Evolutionary conservation across 164 flowering plant species (phyloP).

Genomic region (Warburgia ugandensis): DNA sequence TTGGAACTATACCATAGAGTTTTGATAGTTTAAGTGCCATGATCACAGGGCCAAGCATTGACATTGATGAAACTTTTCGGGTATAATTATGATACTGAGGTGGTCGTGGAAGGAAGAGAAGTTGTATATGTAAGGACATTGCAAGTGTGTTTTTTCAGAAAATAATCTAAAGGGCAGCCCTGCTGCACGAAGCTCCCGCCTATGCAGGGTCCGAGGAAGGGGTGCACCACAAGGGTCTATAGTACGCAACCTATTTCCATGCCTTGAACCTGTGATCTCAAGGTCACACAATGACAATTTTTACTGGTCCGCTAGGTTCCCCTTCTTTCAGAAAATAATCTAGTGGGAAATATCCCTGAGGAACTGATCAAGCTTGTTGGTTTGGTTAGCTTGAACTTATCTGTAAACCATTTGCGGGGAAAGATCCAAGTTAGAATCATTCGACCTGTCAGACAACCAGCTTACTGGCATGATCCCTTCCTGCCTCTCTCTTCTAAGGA

Average conservation of each 20-base stretch:
- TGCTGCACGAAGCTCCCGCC: too few relatives aligned
- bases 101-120: conserved; percentile 1
- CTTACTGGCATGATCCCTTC: conserved; percentile 8
- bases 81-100: background rate
- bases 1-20: conserved; percentile 6
- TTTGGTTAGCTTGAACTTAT: conserved; percentile 2
- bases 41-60: background rate
- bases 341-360: background rate
- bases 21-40: conserved; percentile 1
- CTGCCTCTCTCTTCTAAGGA: conserved; percentile 1
- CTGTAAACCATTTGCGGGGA: conserved; percentile 6
- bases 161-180: too few relatives aligned
- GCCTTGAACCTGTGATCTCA: too few relatives aligned
- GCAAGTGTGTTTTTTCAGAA: too few relatives aligned
- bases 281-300: too few relatives aligned
- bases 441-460: conserved; percentile 13
- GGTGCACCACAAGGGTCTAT: too few relatives aligned
- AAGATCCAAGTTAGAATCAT: conserved; percentile 7
- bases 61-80: background rate
- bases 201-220: too few relatives aligned
- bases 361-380: background rate
- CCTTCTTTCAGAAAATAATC: background rate
- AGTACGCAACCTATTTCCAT: too few relatives aligned
- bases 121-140: background rate
- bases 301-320: too few relatives aligned